These are phyloP conservation scores for Xylariaceae sp. DNA, from an alignment of 2,329 filamentous ascomycete species.

Conservation along the genomic window DNA sequence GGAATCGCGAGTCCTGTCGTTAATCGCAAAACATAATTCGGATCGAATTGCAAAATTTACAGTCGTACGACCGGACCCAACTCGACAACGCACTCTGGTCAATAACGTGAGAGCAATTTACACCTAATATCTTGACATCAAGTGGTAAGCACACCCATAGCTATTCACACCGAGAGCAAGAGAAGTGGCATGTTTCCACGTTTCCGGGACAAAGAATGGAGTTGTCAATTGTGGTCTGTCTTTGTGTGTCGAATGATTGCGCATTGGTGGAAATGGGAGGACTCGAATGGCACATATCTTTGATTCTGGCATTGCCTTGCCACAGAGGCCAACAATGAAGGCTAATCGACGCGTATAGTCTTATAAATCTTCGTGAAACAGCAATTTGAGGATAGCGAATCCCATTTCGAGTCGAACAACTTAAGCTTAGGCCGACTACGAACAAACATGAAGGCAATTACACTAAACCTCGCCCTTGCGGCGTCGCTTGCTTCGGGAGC, in stretches of 20 bases:
- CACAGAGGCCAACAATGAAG: too few species aligned
- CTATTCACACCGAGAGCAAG: neutral
- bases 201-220: neutral
- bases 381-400: neutral
- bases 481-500: slow-evolving; percentile 45
- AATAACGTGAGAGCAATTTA: neutral
- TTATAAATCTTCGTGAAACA: too few species aligned
- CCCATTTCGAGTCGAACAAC: neutral
- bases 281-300: too few species aligned
- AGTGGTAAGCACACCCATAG: slow-evolving; percentile 6
- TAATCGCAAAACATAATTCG: slow-evolving; percentile 4
- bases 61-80: slow-evolving; percentile 3
- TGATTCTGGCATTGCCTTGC: too few species aligned
- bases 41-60: neutral
- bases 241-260: too few species aligned
- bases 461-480: slow-evolving; percentile 48
- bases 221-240: neutral
- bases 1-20: slow-evolving; percentile 29
- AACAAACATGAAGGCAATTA: slow-evolving; percentile 44
- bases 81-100: neutral
- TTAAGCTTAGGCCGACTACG: slow-evolving; percentile 2
- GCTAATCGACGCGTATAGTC: too few species aligned
- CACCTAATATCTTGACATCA: neutral
- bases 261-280: too few species aligned
- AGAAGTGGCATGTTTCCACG: neutral